Percentiles rank a stretch among this genome's conserved stretches.
phyloP scores from a whole-genome alignment of 495 filamentous ascomycete species.

The Penicillium taxi region DNA sequence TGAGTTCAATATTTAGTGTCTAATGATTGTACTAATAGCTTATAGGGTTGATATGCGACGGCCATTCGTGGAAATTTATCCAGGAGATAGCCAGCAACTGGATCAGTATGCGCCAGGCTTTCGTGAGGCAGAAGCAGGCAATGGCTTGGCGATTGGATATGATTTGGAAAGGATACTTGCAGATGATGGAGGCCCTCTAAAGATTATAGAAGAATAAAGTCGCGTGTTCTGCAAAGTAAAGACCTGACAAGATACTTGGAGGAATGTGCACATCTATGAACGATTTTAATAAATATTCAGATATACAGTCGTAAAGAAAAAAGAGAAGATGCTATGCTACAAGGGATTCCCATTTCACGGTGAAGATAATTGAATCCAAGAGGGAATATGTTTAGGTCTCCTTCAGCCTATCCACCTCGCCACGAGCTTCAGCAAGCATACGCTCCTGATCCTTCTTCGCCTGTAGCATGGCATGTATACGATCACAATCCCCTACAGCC shows the following conservation, averaged over 20 bases:
- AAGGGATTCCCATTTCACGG: conserved; percentile 14
- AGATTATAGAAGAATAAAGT: not conserved
- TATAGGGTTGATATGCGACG: conserved; percentile 2
- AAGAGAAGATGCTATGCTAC: conserved; percentile 34
- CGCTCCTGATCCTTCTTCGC: conserved; percentile 52
- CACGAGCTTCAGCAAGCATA: conserved; percentile 52
- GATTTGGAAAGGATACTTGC: conserved; percentile 1
- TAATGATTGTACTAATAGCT: conserved; percentile 3
- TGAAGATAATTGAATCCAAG: too few relatives aligned
- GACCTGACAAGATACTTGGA: too few relatives aligned
- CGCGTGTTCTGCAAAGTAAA: too few relatives aligned
- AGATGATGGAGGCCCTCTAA: conserved; percentile 1
- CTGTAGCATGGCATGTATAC: conserved; percentile 47
- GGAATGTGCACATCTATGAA: too few relatives aligned
- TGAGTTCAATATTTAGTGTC: conserved; percentile 1
- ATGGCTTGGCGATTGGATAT: not conserved
- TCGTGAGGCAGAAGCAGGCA: conserved; percentile 1
- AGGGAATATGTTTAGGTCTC: conserved; percentile 17
- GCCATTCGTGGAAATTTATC: conserved; percentile 1
- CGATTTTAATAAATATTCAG: too few relatives aligned
- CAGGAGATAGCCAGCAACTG: not conserved
- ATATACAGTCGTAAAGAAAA: too few relatives aligned
- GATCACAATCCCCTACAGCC: conserved; percentile 46
- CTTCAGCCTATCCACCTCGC: conserved; percentile 34
- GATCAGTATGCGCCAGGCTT: conserved; percentile 1